These are phyloP conservation scores for Harringtonia aguacate DNA, from an alignment of 2,329 filamentous ascomycete genomes.

Conservation along the genomic window DNA sequence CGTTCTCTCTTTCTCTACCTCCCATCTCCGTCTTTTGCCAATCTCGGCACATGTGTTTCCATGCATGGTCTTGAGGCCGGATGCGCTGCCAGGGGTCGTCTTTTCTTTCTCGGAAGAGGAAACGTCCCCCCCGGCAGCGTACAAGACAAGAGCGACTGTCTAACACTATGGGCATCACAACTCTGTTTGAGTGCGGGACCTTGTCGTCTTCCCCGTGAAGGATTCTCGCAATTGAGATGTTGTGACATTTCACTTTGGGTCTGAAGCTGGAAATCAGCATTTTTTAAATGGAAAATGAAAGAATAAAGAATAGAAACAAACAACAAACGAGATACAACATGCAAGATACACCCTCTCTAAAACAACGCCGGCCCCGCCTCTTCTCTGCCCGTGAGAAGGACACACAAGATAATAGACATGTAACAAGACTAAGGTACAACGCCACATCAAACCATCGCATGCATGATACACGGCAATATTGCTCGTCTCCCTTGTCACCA, in stretches of 20 bases:
- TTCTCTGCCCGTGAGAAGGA: no score
- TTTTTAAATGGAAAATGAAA: background rate
- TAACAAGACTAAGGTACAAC: no score
- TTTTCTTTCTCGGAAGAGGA: slow-evolving; percentile 6
- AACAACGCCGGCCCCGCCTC: no score
- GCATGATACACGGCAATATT: no score
- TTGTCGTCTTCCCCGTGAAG: slow-evolving; percentile 21
- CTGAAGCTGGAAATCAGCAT: background rate
- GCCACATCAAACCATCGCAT: no score
- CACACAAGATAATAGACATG: no score
- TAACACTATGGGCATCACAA: slow-evolving; percentile 13
- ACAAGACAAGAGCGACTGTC: slow-evolving; percentile 24
- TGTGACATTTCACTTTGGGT: slow-evolving; percentile 23
- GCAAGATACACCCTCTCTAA: no score
- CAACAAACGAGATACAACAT: no score
- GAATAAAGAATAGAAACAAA: background rate
- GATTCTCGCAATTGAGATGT: slow-evolving; percentile 28
- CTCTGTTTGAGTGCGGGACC: slow-evolving; percentile 30
- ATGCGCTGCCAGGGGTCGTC: slow-evolving; percentile 14
- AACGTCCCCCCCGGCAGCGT: slow-evolving; percentile 15
- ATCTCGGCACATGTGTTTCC: slow-evolving; percentile 20
- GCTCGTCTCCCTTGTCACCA: no score
- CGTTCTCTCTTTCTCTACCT: background rate
- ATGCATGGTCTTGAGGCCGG: slow-evolving; percentile 27
- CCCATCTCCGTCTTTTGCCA: slow-evolving; percentile 23